These are phyloP conservation scores for Pisolithus sp. DNA, from an alignment of 768 basidiomycete species.

Conservation along the genomic window DNA sequence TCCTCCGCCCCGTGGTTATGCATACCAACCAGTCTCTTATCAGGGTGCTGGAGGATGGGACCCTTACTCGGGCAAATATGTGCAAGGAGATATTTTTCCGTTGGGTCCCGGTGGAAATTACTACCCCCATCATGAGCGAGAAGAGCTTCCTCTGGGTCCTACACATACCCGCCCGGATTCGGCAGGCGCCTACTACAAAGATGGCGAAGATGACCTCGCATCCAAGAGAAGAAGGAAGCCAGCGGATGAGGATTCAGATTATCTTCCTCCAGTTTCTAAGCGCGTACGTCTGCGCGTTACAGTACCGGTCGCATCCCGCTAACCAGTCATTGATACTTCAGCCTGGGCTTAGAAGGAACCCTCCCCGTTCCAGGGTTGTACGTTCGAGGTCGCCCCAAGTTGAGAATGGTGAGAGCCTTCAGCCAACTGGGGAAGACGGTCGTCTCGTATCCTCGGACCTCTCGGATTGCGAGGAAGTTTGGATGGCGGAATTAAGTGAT, in stretches of 20 bases:
- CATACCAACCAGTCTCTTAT: constrained; percentile 34
- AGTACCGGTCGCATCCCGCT: constrained; percentile 1
- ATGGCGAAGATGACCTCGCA: constrained; percentile 24
- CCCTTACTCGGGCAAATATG: constrained; percentile 31
- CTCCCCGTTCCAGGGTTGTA: constrained; percentile 32
- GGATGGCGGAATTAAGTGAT: constrained; percentile 61
- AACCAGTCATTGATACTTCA: constrained; percentile 10
- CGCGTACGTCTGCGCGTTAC: constrained; percentile 43
- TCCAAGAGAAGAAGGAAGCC: constrained; percentile 47
- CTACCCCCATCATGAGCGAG: constrained; percentile 26
- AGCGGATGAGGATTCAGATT: constrained; percentile 46
- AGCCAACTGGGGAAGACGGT: constrained; percentile 35
- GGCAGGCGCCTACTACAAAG: constrained; percentile 24
- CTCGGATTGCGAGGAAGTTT: constrained; percentile 74
- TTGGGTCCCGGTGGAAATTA: constrained; percentile 32
- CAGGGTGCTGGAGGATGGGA: constrained; percentile 37
- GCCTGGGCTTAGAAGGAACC: constrained; percentile 39
- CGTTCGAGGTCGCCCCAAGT: constrained; percentile 24
- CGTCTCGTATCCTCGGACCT: constrained; percentile 65
- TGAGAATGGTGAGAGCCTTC: constrained; percentile 17
- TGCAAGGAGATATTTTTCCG: constrained; percentile 32
- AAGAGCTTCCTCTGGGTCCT: constrained; percentile 6
- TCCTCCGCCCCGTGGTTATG: constrained; percentile 26
- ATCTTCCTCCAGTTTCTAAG: constrained; percentile 39
- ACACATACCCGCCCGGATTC: constrained; percentile 16